Evolutionary conservation across 2,329 filamentous ascomycete species (phyloP).

Genomic region (Hysterium pulicare): DNA sequence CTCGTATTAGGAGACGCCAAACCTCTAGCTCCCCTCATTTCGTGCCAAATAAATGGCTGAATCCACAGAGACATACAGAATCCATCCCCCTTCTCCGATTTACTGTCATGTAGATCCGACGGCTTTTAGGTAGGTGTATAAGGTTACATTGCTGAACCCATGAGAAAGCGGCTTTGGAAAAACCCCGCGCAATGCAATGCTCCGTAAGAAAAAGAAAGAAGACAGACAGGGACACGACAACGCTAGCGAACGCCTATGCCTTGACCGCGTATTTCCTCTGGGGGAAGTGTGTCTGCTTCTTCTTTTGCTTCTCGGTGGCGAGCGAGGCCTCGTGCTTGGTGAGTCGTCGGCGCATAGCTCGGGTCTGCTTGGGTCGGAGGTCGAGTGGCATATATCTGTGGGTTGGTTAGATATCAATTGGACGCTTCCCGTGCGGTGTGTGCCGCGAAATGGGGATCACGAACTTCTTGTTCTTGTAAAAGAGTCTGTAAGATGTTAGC

Average conservation of each 20-base stretch:
- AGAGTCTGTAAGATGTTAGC: too few relatives aligned
- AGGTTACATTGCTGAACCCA: slow-evolving; percentile 33
- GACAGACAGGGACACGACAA: slow-evolving; percentile 32
- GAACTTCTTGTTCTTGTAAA: slow-evolving; percentile 99
- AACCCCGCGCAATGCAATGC: slow-evolving; percentile 41
- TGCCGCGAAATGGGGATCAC: slow-evolving; percentile 11
- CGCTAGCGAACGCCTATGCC: slow-evolving; percentile 53
- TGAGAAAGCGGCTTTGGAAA: slow-evolving; percentile 34
- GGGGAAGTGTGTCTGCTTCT: slow-evolving; percentile 93
- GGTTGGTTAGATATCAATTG: slow-evolving; percentile 19
- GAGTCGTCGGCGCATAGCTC: slow-evolving; percentile 93
- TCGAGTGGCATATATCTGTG: slow-evolving; percentile 82
- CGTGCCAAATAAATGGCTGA: neutral
- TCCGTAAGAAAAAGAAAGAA: slow-evolving; percentile 36
- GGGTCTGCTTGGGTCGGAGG: slow-evolving; percentile 97
- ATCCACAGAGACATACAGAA: neutral
- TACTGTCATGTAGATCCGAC: neutral
- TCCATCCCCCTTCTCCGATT: neutral
- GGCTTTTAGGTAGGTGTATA: slow-evolving; percentile 33
- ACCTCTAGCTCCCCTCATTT: neutral
- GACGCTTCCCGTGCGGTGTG: slow-evolving; percentile 2
- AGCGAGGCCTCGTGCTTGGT: slow-evolving; percentile 84
- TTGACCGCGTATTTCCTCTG: slow-evolving; percentile 99
- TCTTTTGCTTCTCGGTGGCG: slow-evolving; percentile 91
- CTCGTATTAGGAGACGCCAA: neutral